A percentile compares a stretch with the other conserved stretches of the same genome.
Evolutionary conservation across 768 basidiomycete genomes (phyloP).

Genomic region (Amanita polypyramis): DNA sequence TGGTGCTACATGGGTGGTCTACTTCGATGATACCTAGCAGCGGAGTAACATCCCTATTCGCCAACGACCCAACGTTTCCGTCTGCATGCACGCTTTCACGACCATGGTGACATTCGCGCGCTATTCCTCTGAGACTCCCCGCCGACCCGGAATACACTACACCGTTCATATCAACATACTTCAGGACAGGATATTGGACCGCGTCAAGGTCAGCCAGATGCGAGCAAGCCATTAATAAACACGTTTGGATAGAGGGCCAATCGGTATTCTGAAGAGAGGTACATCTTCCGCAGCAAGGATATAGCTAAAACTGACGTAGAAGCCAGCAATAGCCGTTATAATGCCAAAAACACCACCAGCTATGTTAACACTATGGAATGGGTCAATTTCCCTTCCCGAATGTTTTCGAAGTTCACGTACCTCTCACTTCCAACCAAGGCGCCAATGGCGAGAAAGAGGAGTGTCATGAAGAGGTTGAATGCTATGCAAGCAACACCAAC

Average conservation of each 20-base stretch:
- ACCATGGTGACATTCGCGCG: too few species aligned
- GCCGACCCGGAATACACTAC: too few species aligned
- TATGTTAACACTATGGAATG: conserved; percentile 20
- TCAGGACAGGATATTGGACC: too few species aligned
- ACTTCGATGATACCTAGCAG: too few species aligned
- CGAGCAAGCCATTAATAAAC: neutral
- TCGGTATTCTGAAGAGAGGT: conserved; percentile 27
- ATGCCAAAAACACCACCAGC: conserved; percentile 36
- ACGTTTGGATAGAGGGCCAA: conserved; percentile 21
- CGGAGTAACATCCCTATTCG: too few species aligned
- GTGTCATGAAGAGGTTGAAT: too few species aligned
- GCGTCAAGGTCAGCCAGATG: too few species aligned
- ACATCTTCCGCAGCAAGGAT: conserved; percentile 30
- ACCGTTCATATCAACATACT: too few species aligned
- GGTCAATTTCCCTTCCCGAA: neutral
- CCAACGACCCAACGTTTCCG: too few species aligned
- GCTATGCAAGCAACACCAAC: conserved; percentile 28
- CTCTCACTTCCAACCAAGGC: conserved; percentile 18
- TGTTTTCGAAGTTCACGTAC: conserved; percentile 15
- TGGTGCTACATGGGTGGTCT: too few species aligned
- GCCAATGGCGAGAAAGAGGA: conserved; percentile 30
- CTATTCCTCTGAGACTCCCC: too few species aligned
- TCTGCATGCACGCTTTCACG: too few species aligned
- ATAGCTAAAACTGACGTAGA: conserved; percentile 35
- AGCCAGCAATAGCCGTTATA: conserved; percentile 36